Evolutionary conservation across 169 alveolate genomes (phyloP), one percentile per base, ranked within the genome.

Genomic region (Besnoitia besnoiti): DNA sequence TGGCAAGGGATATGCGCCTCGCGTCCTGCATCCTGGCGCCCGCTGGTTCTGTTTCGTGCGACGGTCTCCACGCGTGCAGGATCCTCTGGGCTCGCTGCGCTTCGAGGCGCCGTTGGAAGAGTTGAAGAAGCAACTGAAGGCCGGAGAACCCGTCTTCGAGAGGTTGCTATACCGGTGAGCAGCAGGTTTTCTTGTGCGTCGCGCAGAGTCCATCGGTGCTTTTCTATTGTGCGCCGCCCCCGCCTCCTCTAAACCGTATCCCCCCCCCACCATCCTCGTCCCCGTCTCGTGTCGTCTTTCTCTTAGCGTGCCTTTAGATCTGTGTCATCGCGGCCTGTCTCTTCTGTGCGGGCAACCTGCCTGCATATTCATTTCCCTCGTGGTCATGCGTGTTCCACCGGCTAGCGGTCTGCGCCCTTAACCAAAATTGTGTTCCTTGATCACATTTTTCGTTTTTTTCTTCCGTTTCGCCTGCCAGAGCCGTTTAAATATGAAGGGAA

Each of bases 101-200:
- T 92, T 92, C 61, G 95, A 85, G 39, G 80, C 7, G 30, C 89
- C 84, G 7, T 44, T 92, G 82, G 59, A 37, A 67, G 77, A 73
- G 27, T 39, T 92, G 47, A 3, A 46, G 39, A 55, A 37, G 10
- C 39, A 55, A 46, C 77, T 92, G 77, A 35, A 85, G 37, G 47
- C 19, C 24, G 95, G 91, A 27, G 89, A 85, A 35, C 92, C 91
- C 19, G 82, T 92, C 35, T 92, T 92, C 79, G 76, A 85, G 35
- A 39, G 61, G 39, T 85, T 92, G 19, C 73, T 92, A n/a, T 50
- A 59, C 37, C 44, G 39, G 94, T 90, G 39, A 40, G 89, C 33
- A 7, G 33, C 39, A 24, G 5, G 33, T 87, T 27, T 24, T 30
- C 3, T 47, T 4, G 5, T 49, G 35, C 30, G 12, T 40, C 37